Conservation (phyloP, 2,329 filamentous ascomycete species). For the Clonostachys rhizophaga region DNA sequence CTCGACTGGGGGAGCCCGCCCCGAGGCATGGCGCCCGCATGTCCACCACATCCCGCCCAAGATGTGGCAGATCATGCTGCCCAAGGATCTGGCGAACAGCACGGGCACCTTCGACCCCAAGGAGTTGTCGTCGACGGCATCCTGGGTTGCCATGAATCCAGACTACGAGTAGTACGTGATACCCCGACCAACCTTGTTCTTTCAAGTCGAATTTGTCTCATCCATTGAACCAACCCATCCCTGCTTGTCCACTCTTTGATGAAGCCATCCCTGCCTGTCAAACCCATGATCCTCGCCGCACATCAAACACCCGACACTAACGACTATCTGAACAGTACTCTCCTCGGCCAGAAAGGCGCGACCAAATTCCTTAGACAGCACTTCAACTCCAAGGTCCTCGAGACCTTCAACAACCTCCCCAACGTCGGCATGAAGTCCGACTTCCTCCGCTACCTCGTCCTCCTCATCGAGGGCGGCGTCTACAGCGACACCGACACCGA, state of each 20-base stretch:
- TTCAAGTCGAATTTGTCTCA: no score
- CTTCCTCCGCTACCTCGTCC: slow-evolving; percentile 16
- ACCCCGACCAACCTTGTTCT: background rate
- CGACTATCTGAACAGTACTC: slow-evolving; percentile 4
- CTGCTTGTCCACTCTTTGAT: background rate
- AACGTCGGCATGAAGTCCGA: slow-evolving; percentile 19
- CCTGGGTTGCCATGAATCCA: slow-evolving; percentile 7
- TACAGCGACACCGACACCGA: slow-evolving; percentile 37
- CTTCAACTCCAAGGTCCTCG: slow-evolving; percentile 6
- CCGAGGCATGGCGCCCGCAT: background rate
- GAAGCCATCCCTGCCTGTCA: background rate
- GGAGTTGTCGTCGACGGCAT: slow-evolving; percentile 2
- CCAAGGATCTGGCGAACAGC: slow-evolving; percentile 1
- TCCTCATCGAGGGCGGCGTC: slow-evolving; percentile 20
- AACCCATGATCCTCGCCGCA: background rate
- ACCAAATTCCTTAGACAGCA: slow-evolving; percentile 13
- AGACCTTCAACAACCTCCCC: slow-evolving; percentile 1
- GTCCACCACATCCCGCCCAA: slow-evolving; percentile 1
- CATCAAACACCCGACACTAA: slow-evolving; percentile 1
- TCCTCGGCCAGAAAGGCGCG: slow-evolving; percentile 13
- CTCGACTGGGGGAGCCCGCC: no score
- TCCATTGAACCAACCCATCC: background rate
- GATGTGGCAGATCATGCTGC: slow-evolving; percentile 7
- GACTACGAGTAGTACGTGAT: slow-evolving; percentile 7
- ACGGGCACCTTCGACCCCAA: background rate